Percentiles rank a stretch among this genome's conserved stretches.
phyloP scores from a whole-genome alignment of 1,284 basidiomycete species.

The Sanghuangporus weigelae region DNA sequence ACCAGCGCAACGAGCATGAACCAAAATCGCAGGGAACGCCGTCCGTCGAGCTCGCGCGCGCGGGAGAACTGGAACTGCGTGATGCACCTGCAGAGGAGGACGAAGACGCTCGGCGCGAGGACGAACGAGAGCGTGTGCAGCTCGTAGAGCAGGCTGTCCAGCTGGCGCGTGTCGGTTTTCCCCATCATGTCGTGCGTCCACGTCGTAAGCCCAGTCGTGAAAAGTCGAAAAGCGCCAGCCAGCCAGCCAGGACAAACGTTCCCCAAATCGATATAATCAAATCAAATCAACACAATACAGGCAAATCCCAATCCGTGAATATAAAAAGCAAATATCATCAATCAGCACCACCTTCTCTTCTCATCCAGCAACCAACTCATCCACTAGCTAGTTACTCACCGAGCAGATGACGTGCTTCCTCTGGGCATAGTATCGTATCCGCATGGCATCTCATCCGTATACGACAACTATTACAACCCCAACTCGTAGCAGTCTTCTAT shows the following conservation, averaged over 20 bases:
- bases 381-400: too few species aligned
- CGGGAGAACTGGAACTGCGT: constrained; percentile 61
- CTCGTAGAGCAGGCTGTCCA: constrained; percentile 66
- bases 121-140: constrained; percentile 71
- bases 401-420: constrained; percentile 71
- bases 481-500: not conserved
- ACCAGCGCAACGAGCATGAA: constrained; percentile 50
- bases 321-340: too few species aligned
- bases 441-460: constrained; percentile 49
- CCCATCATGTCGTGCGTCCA: too few species aligned
- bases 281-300: too few species aligned
- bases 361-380: too few species aligned
- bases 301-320: too few species aligned
- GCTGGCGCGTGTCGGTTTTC: constrained; percentile 32
- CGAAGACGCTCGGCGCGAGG: constrained; percentile 59
- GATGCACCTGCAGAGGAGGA: constrained; percentile 48
- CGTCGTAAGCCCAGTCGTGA: too few species aligned
- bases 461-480: not conserved
- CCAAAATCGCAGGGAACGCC: constrained; percentile 59
- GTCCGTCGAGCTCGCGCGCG: constrained; percentile 57
- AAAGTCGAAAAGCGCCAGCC: too few species aligned
- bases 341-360: too few species aligned
- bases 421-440: constrained; percentile 64
- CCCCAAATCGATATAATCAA: too few species aligned
- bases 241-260: too few species aligned